These are phyloP conservation scores for Auricularia sp. DNA, from an alignment of 768 basidiomycete species.

Conservation along the genomic window DNA sequence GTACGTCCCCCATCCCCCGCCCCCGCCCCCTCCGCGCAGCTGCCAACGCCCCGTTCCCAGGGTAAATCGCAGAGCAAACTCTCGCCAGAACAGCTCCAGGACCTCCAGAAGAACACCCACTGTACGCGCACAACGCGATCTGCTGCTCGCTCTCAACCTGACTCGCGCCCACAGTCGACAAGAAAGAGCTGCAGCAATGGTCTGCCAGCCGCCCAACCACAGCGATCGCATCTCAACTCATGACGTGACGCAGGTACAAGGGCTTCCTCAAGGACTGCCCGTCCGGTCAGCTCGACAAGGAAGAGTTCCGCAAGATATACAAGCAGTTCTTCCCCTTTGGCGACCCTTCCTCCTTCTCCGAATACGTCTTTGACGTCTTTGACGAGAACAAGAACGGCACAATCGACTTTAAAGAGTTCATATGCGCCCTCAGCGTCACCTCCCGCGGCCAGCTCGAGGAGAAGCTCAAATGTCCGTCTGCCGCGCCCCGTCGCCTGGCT, in stretches of 20 bases:
- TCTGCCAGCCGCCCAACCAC: not conserved
- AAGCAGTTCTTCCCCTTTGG: slow-evolving; percentile 99
- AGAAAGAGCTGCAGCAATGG: slow-evolving; percentile 78
- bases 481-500: not conserved
- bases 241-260: slow-evolving; percentile 69
- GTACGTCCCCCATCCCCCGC: not conserved
- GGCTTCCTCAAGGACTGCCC: slow-evolving; percentile 99
- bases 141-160: not conserved
- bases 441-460: slow-evolving; percentile 89
- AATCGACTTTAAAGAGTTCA: slow-evolving; percentile 99
- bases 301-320: slow-evolving; percentile 95
- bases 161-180: slow-evolving; percentile 60
- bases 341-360: slow-evolving; percentile 91
- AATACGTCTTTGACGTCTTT: slow-evolving; percentile 98
- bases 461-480: slow-evolving; percentile 85
- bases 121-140: slow-evolving; percentile 75
- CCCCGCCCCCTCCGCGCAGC: not conserved
- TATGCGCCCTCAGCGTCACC: slow-evolving; percentile 93
- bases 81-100: slow-evolving; percentile 83
- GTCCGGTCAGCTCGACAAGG: slow-evolving; percentile 90
- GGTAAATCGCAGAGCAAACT: slow-evolving; percentile 97
- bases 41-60: slow-evolving; percentile 29
- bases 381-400: slow-evolving; percentile 91
- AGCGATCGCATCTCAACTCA: not conserved
- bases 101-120: slow-evolving; percentile 96